These are phyloP conservation scores for Fusarium kyushuense DNA, from an alignment of 2,329 filamentous ascomycete genomes.

Conservation along the genomic window DNA sequence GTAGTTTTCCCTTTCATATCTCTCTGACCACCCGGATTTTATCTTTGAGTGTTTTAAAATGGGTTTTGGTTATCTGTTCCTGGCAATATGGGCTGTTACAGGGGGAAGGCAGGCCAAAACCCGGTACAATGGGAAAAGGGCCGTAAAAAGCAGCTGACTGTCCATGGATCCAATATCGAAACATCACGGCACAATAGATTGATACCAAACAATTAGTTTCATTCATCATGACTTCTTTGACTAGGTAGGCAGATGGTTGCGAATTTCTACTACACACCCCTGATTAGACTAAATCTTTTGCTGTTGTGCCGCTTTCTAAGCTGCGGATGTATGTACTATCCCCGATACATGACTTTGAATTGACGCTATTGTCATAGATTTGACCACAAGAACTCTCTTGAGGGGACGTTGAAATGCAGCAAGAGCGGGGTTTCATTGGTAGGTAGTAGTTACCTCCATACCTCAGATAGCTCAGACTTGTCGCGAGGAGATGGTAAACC, in stretches of 20 bases:
- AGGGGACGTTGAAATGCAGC: conserved; percentile 41
- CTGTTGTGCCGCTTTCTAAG: conserved; percentile 19
- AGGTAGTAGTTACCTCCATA: not conserved
- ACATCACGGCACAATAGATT: conserved; percentile 24
- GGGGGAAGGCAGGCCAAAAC: conserved; percentile 22
- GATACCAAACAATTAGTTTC: conserved; percentile 2
- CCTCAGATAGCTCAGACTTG: conserved; percentile 1
- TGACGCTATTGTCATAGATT: conserved; percentile 37
- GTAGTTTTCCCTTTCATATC: conserved; percentile 24
- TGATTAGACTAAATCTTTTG: conserved; percentile 2
- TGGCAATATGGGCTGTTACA: conserved; percentile 28
- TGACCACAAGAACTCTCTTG: conserved; percentile 25
- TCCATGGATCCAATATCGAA: conserved; percentile 11
- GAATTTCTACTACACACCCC: conserved; percentile 12
- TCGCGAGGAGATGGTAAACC: conserved; percentile 29
- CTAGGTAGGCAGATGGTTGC: not conserved
- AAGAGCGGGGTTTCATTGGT: conserved; percentile 27
- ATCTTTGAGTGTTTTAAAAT: conserved; percentile 26
- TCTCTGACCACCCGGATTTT: not conserved
- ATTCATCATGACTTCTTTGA: conserved; percentile 18
- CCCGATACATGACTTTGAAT: conserved; percentile 38
- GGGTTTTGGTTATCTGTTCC: conserved; percentile 15
- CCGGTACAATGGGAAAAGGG: conserved; percentile 41
- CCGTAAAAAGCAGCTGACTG: conserved; percentile 43
- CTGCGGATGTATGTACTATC: conserved; percentile 46